Evolutionary conservation across 2,329 filamentous ascomycete genomes (phyloP).

Genomic region (Colletotrichum incanum): DNA sequence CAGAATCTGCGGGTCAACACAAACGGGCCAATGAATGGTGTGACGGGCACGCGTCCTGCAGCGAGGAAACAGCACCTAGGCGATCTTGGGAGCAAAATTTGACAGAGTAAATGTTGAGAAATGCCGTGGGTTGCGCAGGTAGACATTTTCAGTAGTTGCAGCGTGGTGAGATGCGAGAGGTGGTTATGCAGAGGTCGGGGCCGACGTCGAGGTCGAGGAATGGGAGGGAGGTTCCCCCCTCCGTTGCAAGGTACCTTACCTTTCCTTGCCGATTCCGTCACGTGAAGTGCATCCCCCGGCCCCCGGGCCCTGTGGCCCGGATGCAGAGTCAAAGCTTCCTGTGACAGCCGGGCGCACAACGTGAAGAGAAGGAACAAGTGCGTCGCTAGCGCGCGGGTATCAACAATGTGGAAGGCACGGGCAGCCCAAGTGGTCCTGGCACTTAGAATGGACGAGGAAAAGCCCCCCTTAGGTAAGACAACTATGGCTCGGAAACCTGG

Average conservation of each 20-base stretch:
- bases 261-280: slow-evolving; percentile 13
- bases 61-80: slow-evolving; percentile 31
- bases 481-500: neutral
- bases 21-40: slow-evolving; percentile 15
- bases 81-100: neutral
- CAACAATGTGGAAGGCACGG: neutral
- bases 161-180: slow-evolving; percentile 1
- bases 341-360: neutral
- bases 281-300: slow-evolving; percentile 24
- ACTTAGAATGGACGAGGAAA: neutral
- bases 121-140: neutral
- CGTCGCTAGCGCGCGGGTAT: neutral
- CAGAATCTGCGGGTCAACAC: slow-evolving; percentile 26
- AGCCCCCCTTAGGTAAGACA: neutral
- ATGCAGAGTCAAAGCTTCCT: slow-evolving; percentile 35
- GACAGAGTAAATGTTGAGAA: slow-evolving; percentile 16
- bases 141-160: neutral
- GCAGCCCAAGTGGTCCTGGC: neutral
- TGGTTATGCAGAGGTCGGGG: neutral
- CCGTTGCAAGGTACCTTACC: neutral
- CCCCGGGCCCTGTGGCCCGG: slow-evolving; percentile 6
- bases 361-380: neutral
- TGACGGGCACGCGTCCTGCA: slow-evolving; percentile 23
- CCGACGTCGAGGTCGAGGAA: slow-evolving; percentile 3
- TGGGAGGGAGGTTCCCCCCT: neutral